Evolutionary conservation across 2,329 filamentous ascomycete species (phyloP), one percentile per base, ranked within the genome.

Genomic region (Diaporthe vexans): DNA sequence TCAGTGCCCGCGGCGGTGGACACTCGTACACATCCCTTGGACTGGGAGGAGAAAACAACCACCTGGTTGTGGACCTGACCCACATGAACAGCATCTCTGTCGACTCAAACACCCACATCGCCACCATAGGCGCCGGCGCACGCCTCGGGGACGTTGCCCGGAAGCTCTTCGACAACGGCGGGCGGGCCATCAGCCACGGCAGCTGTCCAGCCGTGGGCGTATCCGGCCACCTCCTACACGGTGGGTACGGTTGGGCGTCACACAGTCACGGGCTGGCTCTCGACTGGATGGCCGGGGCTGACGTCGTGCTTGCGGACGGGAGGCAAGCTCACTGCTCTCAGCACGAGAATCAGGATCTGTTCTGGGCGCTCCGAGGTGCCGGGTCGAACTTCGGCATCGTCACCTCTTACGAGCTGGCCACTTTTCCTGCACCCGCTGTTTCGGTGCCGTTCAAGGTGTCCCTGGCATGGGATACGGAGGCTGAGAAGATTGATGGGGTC

Each of bases 21-120:
- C 88, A 89, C 78, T 87, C 85, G 4, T 90, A 89, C 76, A 87
- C 84, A 0, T 86, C 85, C 0, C 86, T 85, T 74, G 86, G 86
- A 5, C 83, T 86, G 0, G 86, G 87, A 40, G 87, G 87, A 10
- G 83, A 87, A 77, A 82, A 89, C 73, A 87, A 86, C 4, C 83
- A 84, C 56, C 80, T 89, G 76, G 83, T 87, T 10, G 84, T 89
- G 40, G 85, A 87, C 77, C 81, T 89, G 68, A 81, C 86, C 76
- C 79, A 82, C 24, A 83, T 89, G 76, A 84, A 86, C 75, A 80
- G 82, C 33, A 83, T 89, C 9, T 79, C 80, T 0, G 76, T 88
- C 17, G 83, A 88, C 73, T 77, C 80, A 9, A 76, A 75, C 8
- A 86, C 83, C 4, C 80, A 82, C 3, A 81, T 86, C 57, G 87